Base-by-base conservation (phyloP, 169 alveolate species). In the Eimeria necatrix region DNA sequence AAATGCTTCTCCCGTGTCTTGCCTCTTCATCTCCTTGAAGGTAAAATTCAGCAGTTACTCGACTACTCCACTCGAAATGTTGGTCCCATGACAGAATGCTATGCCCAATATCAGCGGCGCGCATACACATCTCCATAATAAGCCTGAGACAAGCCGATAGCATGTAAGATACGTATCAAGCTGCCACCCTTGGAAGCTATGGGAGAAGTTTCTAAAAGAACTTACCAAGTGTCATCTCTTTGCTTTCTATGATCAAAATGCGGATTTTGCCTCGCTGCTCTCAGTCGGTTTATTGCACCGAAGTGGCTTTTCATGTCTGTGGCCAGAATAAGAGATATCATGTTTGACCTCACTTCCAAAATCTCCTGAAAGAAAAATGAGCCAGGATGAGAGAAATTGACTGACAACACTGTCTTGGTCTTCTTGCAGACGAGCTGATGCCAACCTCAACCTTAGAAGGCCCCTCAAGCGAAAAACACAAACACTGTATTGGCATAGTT, bases 291-390 rank as follows among this genome's bases (percentile, higher is more conserved):
- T 53, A 98, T 94, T 56, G 96, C 95, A 86, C 97, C 98, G 92
- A 98, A 98, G 96, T 98, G 99, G 56, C 97, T 97, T 68, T 97
- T 97, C 99, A 98, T 98, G 96, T 98, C 99, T 22, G 99, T 98
- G 22, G 98, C 98, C 41, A 98, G 94, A 86, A 98, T 98, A 94
- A 98, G 95, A 41, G 97, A 98, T 61, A 98, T 97, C 89, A 98
- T 68, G 22, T 68, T 18, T 8, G 80, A 68, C 80, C 80, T 68
- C 48, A 68, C 22, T 24, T 68, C 80, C 14, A 20, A 20, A 20
- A 68, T 16, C 80, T 68, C 80, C 80, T 68, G 80, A 18, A 68
- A n/a, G 4, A 7, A 32, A 32, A 32, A 32, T 32, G 41, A 32
- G 41, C 41, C 41, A 32, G 41, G 41, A 32, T 32, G 41, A 32